Percentiles rank a stretch among this genome's conserved stretches.
These are phyloP conservation scores for Magnusiomyces tetraspermus DNA, from an alignment of 1,139 yeast species.

Conservation along the genomic window DNA sequence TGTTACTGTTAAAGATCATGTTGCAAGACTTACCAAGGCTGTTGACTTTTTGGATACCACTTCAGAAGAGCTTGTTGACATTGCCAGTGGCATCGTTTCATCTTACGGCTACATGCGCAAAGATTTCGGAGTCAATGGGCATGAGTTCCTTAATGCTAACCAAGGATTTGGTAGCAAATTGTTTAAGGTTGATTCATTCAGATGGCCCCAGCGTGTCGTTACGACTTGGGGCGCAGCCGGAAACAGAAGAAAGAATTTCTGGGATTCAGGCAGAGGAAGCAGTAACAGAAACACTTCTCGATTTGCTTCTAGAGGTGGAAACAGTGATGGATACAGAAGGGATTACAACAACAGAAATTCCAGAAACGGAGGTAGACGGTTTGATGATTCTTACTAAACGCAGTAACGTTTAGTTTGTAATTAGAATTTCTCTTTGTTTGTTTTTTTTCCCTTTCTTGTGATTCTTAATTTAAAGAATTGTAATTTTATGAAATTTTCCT, in stretches of 20 bases:
- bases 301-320: slow-evolving; percentile 10
- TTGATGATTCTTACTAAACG: too few species aligned
- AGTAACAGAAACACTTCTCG: slow-evolving; percentile 9
- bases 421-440: neutral
- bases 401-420: too few species aligned
- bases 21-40: slow-evolving; percentile 7
- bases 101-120: slow-evolving; percentile 12
- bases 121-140: slow-evolving; percentile 14
- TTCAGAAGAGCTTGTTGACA: slow-evolving; percentile 10
- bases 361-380: neutral
- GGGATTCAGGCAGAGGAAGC: slow-evolving; percentile 6
- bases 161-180: neutral
- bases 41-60: slow-evolving; percentile 10
- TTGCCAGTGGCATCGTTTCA: slow-evolving; percentile 10
- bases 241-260: slow-evolving; percentile 3
- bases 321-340: neutral
- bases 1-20: neutral
- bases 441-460: neutral
- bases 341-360: neutral
- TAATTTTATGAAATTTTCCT: too few species aligned
- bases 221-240: slow-evolving; percentile 1
- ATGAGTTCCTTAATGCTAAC: slow-evolving; percentile 11
- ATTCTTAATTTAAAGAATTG: neutral
- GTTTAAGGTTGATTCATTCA: slow-evolving; percentile 1
- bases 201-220: neutral